Percentiles rank a stretch among this genome's conserved stretches.
Conservation (phyloP, 2,329 filamentous ascomycete species). For the Metarhizium sp. region DNA sequence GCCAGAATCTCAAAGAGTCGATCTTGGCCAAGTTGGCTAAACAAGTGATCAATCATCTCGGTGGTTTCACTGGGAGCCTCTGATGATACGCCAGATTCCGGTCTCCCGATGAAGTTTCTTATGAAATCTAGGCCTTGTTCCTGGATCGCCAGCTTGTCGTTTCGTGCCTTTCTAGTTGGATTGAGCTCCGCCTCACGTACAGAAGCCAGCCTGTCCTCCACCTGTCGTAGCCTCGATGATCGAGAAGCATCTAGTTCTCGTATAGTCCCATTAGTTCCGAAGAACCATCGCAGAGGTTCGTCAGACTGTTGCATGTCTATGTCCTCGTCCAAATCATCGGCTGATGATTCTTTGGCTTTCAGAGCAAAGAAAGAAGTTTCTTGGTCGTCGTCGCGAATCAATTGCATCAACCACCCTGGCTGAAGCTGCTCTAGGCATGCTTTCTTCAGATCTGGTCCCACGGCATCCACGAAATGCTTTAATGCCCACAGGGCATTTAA, state of each 20-base stretch:
- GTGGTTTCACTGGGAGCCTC: slow-evolving; percentile 41
- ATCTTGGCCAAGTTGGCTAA: slow-evolving; percentile 65
- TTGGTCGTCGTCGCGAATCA: slow-evolving; percentile 58
- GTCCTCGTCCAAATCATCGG: slow-evolving; percentile 46
- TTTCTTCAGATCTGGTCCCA: slow-evolving; percentile 63
- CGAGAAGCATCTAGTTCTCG: slow-evolving; percentile 23
- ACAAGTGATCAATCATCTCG: slow-evolving; percentile 78
- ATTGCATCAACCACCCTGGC: slow-evolving; percentile 68
- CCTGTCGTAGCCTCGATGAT: slow-evolving; percentile 36
- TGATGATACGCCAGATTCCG: slow-evolving; percentile 37
- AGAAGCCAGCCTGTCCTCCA: slow-evolving; percentile 37
- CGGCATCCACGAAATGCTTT: slow-evolving; percentile 76
- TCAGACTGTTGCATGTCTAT: slow-evolving; percentile 45
- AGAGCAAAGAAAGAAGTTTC: slow-evolving; percentile 37
- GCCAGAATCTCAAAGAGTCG: slow-evolving; percentile 73
- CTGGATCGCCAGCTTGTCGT: slow-evolving; percentile 77
- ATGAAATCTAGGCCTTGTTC: slow-evolving; percentile 87
- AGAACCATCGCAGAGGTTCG: slow-evolving; percentile 30
- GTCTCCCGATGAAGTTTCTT: slow-evolving; percentile 73
- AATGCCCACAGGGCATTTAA: slow-evolving; percentile 87
- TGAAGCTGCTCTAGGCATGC: slow-evolving; percentile 69
- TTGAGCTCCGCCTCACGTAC: slow-evolving; percentile 60
- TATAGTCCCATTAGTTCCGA: slow-evolving; percentile 20
- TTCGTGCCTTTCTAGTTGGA: slow-evolving; percentile 55
- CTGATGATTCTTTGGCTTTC: slow-evolving; percentile 17